These are phyloP conservation scores for Fragosphaeria purpurea DNA, from an alignment of 2,329 filamentous ascomycete genomes.

Conservation along the genomic window DNA sequence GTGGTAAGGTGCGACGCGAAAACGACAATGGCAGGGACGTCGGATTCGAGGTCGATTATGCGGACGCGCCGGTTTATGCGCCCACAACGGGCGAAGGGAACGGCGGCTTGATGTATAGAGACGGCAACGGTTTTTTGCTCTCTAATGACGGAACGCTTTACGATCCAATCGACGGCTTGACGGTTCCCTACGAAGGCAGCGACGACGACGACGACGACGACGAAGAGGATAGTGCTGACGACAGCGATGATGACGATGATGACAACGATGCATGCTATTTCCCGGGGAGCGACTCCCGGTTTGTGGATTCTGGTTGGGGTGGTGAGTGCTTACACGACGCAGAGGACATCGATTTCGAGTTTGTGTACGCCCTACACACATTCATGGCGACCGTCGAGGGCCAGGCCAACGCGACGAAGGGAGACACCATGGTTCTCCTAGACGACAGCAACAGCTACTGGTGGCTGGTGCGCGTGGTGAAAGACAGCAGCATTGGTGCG, in stretches of 20 bases:
- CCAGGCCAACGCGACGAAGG: constrained; percentile 95
- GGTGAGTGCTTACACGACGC: constrained; percentile 75
- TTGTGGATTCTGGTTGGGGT: constrained; percentile 63
- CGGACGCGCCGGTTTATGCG: too few relatives aligned
- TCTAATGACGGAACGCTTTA: not conserved
- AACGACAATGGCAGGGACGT: too few relatives aligned
- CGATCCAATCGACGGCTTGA: constrained; percentile 4
- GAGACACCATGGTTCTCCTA: constrained; percentile 95
- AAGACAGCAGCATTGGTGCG: constrained; percentile 85
- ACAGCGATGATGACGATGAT: constrained; percentile 32
- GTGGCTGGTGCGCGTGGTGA: constrained; percentile 96
- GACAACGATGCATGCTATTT: constrained; percentile 55
- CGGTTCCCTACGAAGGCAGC: constrained; percentile 13
- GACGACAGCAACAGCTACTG: constrained; percentile 99
- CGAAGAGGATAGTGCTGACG: constrained; percentile 1
- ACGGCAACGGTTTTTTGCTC: too few relatives aligned
- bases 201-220: constrained; percentile 17
- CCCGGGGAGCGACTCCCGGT: constrained; percentile 43
- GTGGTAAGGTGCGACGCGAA: too few relatives aligned
- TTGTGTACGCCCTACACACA: constrained; percentile 95
- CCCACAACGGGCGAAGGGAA: too few relatives aligned
- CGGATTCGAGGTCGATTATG: too few relatives aligned
- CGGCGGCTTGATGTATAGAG: too few relatives aligned
- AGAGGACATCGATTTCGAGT: constrained; percentile 99
- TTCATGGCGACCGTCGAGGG: constrained; percentile 97